These are phyloP conservation scores for Penicillium simplicissimum DNA, from an alignment of 495 filamentous ascomycete species.

Conservation along the genomic window DNA sequence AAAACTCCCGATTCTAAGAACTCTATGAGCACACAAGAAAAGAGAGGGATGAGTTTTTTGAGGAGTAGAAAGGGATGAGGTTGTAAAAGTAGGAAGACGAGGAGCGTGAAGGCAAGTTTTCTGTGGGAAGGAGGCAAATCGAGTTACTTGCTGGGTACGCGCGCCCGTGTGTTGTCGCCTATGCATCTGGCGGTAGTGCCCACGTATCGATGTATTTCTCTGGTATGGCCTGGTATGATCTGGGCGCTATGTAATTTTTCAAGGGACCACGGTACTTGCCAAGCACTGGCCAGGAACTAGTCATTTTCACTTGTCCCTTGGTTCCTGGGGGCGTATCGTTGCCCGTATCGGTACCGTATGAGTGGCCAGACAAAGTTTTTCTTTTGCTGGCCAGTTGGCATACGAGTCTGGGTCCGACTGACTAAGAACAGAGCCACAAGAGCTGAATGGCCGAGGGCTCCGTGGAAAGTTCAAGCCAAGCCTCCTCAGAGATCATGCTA, in stretches of 20 bases:
- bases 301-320: neutral
- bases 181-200: neutral
- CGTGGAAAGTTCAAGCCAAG: neutral
- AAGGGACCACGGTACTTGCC: conserved; percentile 2
- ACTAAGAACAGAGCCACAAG: conserved; percentile 10
- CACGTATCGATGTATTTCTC: neutral
- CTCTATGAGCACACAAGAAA: conserved; percentile 44
- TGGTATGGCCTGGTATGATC: neutral
- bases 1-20: conserved; percentile 40
- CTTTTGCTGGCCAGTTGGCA: conserved; percentile 12
- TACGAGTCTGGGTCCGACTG: conserved; percentile 6
- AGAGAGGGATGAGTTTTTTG: conserved; percentile 25
- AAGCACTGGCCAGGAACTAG: neutral
- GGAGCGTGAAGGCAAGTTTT: conserved; percentile 20
- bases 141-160: conserved; percentile 18
- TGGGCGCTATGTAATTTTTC: neutral
- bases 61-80: conserved; percentile 38
- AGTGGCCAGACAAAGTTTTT: neutral
- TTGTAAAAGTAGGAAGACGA: conserved; percentile 38
- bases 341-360: conserved; percentile 1
- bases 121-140: conserved; percentile 38
- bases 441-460: conserved; percentile 8
- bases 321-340: neutral
- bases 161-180: neutral
- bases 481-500: neutral